These are phyloP conservation scores for Speleostelium caveatum DNA, from an alignment of 78 protist species.

Conservation along the genomic window DNA sequence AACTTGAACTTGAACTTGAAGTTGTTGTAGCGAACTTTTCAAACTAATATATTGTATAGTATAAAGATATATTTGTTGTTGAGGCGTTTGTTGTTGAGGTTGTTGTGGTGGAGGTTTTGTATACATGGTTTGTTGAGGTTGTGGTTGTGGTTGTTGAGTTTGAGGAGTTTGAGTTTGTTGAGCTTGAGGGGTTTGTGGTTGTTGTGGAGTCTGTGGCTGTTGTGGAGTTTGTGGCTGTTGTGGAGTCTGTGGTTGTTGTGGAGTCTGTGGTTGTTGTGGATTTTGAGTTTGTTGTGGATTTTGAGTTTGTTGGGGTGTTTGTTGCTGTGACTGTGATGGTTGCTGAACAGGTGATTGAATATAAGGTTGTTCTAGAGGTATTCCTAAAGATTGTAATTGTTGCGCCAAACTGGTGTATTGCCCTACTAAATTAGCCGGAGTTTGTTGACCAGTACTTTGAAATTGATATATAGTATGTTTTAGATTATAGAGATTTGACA, in stretches of 20 bases:
- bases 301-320: background rate
- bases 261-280: background rate
- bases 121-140: background rate
- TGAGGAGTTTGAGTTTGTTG: background rate
- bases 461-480: no score
- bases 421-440: no score
- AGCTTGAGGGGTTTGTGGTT: background rate
- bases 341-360: no score
- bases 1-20: background rate
- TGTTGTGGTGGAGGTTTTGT: background rate
- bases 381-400: no score
- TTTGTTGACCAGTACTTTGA: no score
- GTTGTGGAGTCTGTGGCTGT: background rate
- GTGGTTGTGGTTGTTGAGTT: slow-evolving; percentile 17
- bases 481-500: no score
- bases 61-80: slow-evolving; percentile 1
- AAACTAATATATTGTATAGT: background rate
- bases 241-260: background rate
- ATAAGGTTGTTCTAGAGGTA: no score
- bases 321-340: background rate
- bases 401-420: no score
- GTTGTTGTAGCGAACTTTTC: background rate
- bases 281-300: background rate
- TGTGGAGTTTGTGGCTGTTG: background rate
- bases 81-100: background rate